Evolutionary conservation across 768 basidiomycete genomes (phyloP).

Genomic region (Auriculariales sp.): DNA sequence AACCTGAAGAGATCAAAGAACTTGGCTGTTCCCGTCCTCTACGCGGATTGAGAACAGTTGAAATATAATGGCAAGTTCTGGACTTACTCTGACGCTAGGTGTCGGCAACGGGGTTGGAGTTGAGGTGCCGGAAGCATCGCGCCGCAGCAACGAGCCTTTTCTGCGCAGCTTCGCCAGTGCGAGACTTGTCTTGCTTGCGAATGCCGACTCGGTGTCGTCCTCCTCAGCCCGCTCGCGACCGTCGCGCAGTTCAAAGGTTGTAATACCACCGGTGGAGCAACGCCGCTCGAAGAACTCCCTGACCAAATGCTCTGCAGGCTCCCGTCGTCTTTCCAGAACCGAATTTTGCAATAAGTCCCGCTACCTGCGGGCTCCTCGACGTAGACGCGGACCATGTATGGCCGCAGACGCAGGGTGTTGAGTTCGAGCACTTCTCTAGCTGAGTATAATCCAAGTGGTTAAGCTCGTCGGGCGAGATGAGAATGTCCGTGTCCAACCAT

Average conservation of each 20-base stretch:
- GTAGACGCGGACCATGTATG: conserved; percentile 4
- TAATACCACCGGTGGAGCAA: not conserved
- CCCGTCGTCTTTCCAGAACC: conserved; percentile 6
- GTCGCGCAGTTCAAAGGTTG: conserved; percentile 4
- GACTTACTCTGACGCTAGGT: not conserved
- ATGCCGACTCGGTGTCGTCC: not conserved
- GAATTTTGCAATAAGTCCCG: conserved; percentile 3
- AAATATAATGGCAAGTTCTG: not conserved
- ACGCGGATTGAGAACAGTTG: too few relatives aligned
- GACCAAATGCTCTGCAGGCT: conserved; percentile 6
- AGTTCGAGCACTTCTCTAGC: conserved; percentile 4
- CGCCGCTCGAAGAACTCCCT: conserved; percentile 5
- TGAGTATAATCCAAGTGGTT: conserved; percentile 1
- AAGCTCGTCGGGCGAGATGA: conserved; percentile 5
- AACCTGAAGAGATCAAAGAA: not conserved
- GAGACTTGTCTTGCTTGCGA: not conserved
- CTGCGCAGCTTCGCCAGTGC: not conserved
- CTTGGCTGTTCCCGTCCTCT: not conserved
- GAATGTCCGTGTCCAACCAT: conserved; percentile 6
- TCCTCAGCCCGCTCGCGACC: conserved; percentile 1
- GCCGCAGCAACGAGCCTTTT: too few relatives aligned
- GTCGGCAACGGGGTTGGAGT: not conserved
- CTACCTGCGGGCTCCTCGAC: conserved; percentile 4
- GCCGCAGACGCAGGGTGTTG: conserved; percentile 5
- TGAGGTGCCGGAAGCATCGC: not conserved